Conservation (phyloP, 2,329 filamentous ascomycete genomes). For the Capronia epimyces region DNA sequence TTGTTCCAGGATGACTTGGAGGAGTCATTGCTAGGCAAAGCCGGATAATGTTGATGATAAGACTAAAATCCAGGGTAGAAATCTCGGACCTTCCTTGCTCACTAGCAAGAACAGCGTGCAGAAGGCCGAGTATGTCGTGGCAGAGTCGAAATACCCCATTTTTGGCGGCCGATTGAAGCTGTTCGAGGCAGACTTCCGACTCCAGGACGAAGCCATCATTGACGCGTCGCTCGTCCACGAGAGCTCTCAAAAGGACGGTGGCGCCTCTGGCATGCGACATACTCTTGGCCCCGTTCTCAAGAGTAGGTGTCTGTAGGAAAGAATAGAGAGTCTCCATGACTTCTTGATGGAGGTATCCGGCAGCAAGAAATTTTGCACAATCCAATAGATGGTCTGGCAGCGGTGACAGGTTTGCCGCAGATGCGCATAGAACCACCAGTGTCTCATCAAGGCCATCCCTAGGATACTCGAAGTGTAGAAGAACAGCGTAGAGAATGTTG, state of each 20-base stretch:
- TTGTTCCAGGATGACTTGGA: neutral
- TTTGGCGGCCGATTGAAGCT: slow-evolving; percentile 18
- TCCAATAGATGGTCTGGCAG: slow-evolving; percentile 18
- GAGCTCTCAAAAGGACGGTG: slow-evolving; percentile 14
- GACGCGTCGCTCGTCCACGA: slow-evolving; percentile 14
- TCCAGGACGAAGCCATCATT: slow-evolving; percentile 16
- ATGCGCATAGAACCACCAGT: slow-evolving; percentile 24
- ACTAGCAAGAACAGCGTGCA: slow-evolving; percentile 16
- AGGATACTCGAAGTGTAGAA: slow-evolving; percentile 20
- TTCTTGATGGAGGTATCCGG: slow-evolving; percentile 12
- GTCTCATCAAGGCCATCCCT: slow-evolving; percentile 18
- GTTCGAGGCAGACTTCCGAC: slow-evolving; percentile 14
- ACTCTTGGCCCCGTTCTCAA: slow-evolving; percentile 16
- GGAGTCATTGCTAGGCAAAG: slow-evolving; percentile 18
- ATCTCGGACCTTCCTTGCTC: slow-evolving; percentile 8
- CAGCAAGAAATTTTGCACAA: slow-evolving; percentile 18
- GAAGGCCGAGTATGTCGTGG: slow-evolving; percentile 21
- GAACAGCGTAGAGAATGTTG: slow-evolving; percentile 19
- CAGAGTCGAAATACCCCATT: slow-evolving; percentile 22
- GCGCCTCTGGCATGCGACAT: slow-evolving; percentile 23
- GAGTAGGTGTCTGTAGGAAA: slow-evolving; percentile 17
- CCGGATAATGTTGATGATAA: slow-evolving; percentile 12
- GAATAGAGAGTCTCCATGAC: slow-evolving; percentile 18
- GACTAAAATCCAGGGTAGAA: slow-evolving; percentile 10
- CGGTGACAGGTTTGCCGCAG: slow-evolving; percentile 19